Evolutionary conservation across 2,329 filamentous ascomycete species (phyloP).

Genomic region (Lojkania enalia): DNA sequence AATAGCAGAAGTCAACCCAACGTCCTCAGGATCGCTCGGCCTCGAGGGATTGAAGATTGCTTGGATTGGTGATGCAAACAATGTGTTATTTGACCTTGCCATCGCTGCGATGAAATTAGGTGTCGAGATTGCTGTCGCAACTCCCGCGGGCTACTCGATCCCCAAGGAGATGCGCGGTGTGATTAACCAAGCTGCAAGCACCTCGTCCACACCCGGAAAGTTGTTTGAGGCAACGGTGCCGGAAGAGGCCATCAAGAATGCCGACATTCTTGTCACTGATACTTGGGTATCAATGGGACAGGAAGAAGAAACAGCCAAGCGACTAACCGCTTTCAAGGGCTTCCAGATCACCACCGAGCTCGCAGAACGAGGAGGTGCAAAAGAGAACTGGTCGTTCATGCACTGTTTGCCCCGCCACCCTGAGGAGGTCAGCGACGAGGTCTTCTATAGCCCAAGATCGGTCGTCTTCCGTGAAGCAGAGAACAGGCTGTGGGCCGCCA

Average conservation of each 20-base stretch:
- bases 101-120: slow-evolving; percentile 87
- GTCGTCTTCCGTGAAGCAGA: slow-evolving; percentile 93
- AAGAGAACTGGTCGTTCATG: slow-evolving; percentile 95
- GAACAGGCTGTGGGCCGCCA: slow-evolving; percentile 89
- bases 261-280: slow-evolving; percentile 91
- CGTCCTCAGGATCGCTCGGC: slow-evolving; percentile 59
- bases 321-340: slow-evolving; percentile 79
- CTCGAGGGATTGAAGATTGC: slow-evolving; percentile 86
- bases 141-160: slow-evolving; percentile 82
- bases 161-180: slow-evolving; percentile 72
- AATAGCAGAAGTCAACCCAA: slow-evolving; percentile 75
- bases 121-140: slow-evolving; percentile 82
- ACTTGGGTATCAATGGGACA: slow-evolving; percentile 99
- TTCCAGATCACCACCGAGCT: slow-evolving; percentile 91
- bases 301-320: slow-evolving; percentile 78
- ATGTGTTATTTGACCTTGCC: slow-evolving; percentile 91
- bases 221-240: slow-evolving; percentile 77
- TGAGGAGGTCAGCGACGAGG: slow-evolving; percentile 91
- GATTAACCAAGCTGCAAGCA: slow-evolving; percentile 66
- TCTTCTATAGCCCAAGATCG: slow-evolving; percentile 85
- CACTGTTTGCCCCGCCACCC: slow-evolving; percentile 91
- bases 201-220: slow-evolving; percentile 62
- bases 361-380: slow-evolving; percentile 81
- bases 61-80: slow-evolving; percentile 97
- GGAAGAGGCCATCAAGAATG: slow-evolving; percentile 80